Percentiles rank a stretch among this genome's conserved stretches.
These are phyloP conservation scores for Plasmopara muralis DNA, from an alignment of 352 stramenopile genomes.

Conservation along the genomic window DNA sequence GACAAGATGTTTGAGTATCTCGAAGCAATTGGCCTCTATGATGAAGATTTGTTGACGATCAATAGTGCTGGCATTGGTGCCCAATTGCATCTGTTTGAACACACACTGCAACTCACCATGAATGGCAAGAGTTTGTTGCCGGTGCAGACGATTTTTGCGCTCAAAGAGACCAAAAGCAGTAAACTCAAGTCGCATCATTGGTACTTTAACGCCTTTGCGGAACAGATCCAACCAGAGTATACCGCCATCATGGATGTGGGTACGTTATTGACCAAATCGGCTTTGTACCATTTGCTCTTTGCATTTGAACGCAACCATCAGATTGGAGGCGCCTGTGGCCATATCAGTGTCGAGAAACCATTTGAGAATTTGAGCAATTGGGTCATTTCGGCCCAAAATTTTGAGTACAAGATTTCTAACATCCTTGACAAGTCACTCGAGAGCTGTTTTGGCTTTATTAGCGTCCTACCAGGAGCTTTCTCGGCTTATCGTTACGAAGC, in stretches of 20 bases:
- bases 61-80: slow-evolving; percentile 76
- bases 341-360: slow-evolving; percentile 77
- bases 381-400: slow-evolving; percentile 82
- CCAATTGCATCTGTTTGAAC: slow-evolving; percentile 81
- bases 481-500: slow-evolving; percentile 81
- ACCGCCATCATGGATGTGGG: slow-evolving; percentile 81
- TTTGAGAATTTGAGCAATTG: slow-evolving; percentile 82
- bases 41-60: slow-evolving; percentile 82
- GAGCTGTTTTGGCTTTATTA: slow-evolving; percentile 85
- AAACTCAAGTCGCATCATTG: slow-evolving; percentile 85
- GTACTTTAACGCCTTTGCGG: slow-evolving; percentile 78
- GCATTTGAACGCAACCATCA: slow-evolving; percentile 75
- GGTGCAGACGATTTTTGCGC: slow-evolving; percentile 69
- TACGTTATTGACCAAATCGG: slow-evolving; percentile 74
- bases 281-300: slow-evolving; percentile 71
- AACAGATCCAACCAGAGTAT: slow-evolving; percentile 80
- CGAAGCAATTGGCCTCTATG: slow-evolving; percentile 63
- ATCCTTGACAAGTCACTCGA: slow-evolving; percentile 84
- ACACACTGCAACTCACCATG: slow-evolving; percentile 69
- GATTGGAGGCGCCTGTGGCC: slow-evolving; percentile 74
- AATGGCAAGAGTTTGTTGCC: slow-evolving; percentile 65
- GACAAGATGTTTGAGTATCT: slow-evolving; percentile 81
- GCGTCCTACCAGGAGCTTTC: slow-evolving; percentile 77
- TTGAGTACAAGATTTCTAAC: slow-evolving; percentile 89
- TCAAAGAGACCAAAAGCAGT: slow-evolving; percentile 77